A percentile compares a stretch with the other conserved stretches of the same genome.
Evolutionary conservation across 2,329 filamentous ascomycete genomes (phyloP).

Genomic region (Meredithiella fracta): DNA sequence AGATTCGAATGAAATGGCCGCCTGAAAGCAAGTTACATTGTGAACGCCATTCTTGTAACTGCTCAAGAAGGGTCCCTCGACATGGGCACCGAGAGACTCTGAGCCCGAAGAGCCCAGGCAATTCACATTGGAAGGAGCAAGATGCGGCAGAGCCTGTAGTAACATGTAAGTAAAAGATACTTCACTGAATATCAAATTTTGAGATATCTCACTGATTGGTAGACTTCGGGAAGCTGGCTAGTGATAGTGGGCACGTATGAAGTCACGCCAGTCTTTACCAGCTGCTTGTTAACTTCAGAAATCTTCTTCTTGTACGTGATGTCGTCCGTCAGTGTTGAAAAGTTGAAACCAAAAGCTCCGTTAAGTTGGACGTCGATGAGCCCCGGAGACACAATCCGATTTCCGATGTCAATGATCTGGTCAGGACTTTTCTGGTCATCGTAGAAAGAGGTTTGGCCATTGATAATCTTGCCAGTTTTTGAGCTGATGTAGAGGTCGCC

Average conservation of each 20-base stretch:
- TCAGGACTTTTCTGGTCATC: slow-evolving; percentile 54
- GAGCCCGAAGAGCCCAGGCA: slow-evolving; percentile 52
- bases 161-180: not conserved
- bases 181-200: not conserved
- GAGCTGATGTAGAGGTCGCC: slow-evolving; percentile 86
- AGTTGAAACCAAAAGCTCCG: slow-evolving; percentile 85
- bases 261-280: slow-evolving; percentile 70
- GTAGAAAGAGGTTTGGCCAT: slow-evolving; percentile 51
- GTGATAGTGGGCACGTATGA: slow-evolving; percentile 76
- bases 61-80: slow-evolving; percentile 77
- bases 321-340: slow-evolving; percentile 59
- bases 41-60: slow-evolving; percentile 77
- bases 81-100: slow-evolving; percentile 78
- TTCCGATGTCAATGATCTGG: slow-evolving; percentile 59
- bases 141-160: slow-evolving; percentile 49
- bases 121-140: slow-evolving; percentile 50
- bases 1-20: slow-evolving; percentile 46
- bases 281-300: slow-evolving; percentile 48
- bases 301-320: slow-evolving; percentile 57
- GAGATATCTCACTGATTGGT: slow-evolving; percentile 49
- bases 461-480: slow-evolving; percentile 62
- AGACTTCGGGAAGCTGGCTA: slow-evolving; percentile 65
- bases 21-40: slow-evolving; percentile 52
- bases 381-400: slow-evolving; percentile 70
- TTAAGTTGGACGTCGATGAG: slow-evolving; percentile 88